phyloP scores from a whole-genome alignment of 306 rosid genomes.

The Cercis canadensis region DNA sequence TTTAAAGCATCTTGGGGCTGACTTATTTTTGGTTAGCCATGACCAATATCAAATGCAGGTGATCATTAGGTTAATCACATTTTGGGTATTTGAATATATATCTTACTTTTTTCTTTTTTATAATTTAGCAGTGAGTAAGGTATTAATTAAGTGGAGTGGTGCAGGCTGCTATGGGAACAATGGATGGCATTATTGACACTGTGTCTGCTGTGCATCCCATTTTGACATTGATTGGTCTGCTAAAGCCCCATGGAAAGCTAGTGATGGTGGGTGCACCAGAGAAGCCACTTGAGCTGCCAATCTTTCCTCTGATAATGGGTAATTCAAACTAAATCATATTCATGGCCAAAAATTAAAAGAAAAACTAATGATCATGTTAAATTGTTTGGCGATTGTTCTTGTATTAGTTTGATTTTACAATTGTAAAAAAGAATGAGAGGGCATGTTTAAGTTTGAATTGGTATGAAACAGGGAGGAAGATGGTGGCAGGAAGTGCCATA shows the following conservation, averaged over 20 bases:
- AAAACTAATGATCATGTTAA: background rate
- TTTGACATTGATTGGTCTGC: conserved; percentile 7
- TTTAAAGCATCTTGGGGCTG: no score
- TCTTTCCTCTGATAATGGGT: conserved; percentile 21
- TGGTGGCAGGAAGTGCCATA: conserved; percentile 10
- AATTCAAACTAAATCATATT: background rate
- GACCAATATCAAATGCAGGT: no score
- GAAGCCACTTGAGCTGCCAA: conserved; percentile 23
- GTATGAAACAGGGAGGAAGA: conserved; percentile 38
- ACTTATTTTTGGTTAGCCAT: no score
- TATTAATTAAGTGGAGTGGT: no score
- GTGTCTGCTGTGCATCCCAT: conserved; percentile 33
- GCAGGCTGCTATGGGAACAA: conserved; percentile 27
- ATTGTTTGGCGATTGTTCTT: no score
- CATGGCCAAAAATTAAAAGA: background rate
- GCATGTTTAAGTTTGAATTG: background rate
- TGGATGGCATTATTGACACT: conserved; percentile 44
- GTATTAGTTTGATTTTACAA: no score
- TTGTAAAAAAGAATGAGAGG: no score
- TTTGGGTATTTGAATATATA: no score
- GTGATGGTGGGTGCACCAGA: conserved; percentile 32
- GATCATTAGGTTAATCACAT: no score
- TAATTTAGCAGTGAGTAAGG: no score
- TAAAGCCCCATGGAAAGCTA: conserved; percentile 33
- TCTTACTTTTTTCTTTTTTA: no score